Base-by-base conservation (phyloP, 1,284 basidiomycete species). In the Trametes versicolor region DNA sequence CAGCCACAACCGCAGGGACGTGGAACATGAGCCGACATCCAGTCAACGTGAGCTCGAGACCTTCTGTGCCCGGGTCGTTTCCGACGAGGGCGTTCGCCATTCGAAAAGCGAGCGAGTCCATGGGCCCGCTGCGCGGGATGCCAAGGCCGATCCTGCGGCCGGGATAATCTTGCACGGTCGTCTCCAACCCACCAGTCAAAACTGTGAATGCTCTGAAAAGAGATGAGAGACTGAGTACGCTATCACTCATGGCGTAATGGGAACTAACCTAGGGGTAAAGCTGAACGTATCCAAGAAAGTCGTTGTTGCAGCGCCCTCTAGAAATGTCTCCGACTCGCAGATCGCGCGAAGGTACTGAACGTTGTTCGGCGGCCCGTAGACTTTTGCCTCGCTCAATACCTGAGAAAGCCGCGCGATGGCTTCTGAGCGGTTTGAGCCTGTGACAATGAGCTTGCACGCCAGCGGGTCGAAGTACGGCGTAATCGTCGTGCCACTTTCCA, bases 71-170 rank as follows among this genome's bases (percentile, higher is more conserved):
- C 3, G 75, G 70, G 0, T 77, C 67, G 72, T 93, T 93, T 8
- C 86, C 87, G 10, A 85, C 87, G 15, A 93, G 78, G 39, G 86
- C 67, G 70, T 92, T 92, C 13, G 86, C 90, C 0, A 82, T 78
- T 47, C 82, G 77, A 72, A 90, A 87, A 0, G 89, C 85, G 8
- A 87, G 75, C 12, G 79, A 71, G 72, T 93, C 91, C 83, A 89
- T 87, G 0, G 90, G 86, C 0, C 91, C 91, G 63, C 86, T 85
- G n/a, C 79, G 82, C 0, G 91, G 91, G 10, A 92, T 83, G 15
- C 91, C 91, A 48, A 85, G 77, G 0, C 87, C 85, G 1, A 85
- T 79, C 0, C 74, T 76, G 17, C 91, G 81, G 1, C 87, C 87
- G 2, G 89, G 88, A 23, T 87, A 81, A 71, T 91, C 89, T 72